Evolutionary conservation across 257 asterid genomes (phyloP).

Genomic region (Osmanthus fragrans): DNA sequence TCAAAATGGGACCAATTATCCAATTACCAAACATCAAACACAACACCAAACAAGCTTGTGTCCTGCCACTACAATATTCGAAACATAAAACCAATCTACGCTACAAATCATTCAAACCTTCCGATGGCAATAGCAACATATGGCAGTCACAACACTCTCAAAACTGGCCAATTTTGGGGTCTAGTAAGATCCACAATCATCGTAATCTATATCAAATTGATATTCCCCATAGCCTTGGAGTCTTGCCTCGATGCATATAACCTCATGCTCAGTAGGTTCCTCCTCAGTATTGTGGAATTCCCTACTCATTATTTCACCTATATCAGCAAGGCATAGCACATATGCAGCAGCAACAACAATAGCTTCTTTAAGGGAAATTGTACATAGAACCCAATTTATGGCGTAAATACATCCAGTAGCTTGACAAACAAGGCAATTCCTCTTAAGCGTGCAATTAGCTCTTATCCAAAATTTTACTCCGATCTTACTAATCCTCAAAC

Average conservation of each 20-base stretch:
- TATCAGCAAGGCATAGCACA: constrained; percentile 92
- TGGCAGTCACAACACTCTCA: constrained; percentile 47
- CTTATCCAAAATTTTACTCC: no score
- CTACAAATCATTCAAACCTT: constrained; percentile 38
- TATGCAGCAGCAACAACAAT: constrained; percentile 47
- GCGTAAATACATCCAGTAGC: no score
- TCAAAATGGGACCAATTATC: no score
- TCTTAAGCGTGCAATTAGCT: no score
- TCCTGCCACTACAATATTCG: no score
- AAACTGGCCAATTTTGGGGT: constrained; percentile 63
- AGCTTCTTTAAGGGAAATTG: constrained; percentile 76
- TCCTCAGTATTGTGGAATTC: constrained; percentile 82
- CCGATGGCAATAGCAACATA: constrained; percentile 29
- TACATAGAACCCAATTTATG: constrained; percentile 45
- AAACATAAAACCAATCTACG: constrained; percentile 35
- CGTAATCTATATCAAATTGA: constrained; percentile 76
- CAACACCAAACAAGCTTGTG: no score
- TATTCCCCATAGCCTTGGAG: constrained; percentile 56
- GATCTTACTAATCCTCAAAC: no score
- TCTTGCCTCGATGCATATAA: constrained; percentile 83
- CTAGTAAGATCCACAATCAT: constrained; percentile 45
- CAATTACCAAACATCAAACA: no score
- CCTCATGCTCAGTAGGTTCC: constrained; percentile 94
- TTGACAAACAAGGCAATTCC: no score
- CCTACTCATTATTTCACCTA: constrained; percentile 96